Evolutionary conservation across 495 filamentous ascomycete genomes (phyloP), one percentile per base, ranked within the genome.

Genomic region (Thermochaetoides thermophila): DNA sequence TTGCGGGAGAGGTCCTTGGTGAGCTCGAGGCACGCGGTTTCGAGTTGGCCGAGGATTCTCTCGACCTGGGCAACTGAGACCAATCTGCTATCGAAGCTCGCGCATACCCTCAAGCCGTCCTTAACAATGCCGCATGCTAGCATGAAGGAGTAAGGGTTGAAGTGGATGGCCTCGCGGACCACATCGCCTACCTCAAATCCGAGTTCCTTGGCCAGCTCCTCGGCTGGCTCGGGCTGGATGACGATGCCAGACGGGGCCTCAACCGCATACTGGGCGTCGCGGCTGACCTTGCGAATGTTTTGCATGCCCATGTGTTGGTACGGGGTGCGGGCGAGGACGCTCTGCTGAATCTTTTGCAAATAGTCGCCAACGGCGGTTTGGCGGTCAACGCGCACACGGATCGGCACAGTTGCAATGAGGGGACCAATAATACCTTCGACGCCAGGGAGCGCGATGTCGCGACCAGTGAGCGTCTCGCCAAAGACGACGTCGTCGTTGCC

Each of bases 261-360:
- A 35, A 75, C 79, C 10, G 77, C 77, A 39, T 70, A 57, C 21
- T 68, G 59, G 4, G 77, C 69, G 40, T 81, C 76, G 0, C 56
- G 43, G 43, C 68, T 72, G 22, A 81, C 57, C 14, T 62, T 60
- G 35, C 69, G 60, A 38, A 84, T 84, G 32, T 78, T 65, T 49
- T 80, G 73, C 49, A 84, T 59, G 5, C 79, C 78, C 45, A 70
- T 62, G 29, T 81, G 75, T 49, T 84, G 69, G 45, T 74, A 72
- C 0, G 71, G 61, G 4, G 73, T 69, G 1, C 66, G 63, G 1
- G 56, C 55, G 13, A 71, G 48, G 15, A 66, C 59, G 10, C 63
- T 52, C 23, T 69, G 56, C 29, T 78, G 71, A 2, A 83, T 55
- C 0, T 49, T 29, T 20, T 64, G 59, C 6, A 76, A 49, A 38